These are phyloP conservation scores for Excoecaria agallocha DNA, from an alignment of 345 rosid species.

Conservation along the genomic window DNA sequence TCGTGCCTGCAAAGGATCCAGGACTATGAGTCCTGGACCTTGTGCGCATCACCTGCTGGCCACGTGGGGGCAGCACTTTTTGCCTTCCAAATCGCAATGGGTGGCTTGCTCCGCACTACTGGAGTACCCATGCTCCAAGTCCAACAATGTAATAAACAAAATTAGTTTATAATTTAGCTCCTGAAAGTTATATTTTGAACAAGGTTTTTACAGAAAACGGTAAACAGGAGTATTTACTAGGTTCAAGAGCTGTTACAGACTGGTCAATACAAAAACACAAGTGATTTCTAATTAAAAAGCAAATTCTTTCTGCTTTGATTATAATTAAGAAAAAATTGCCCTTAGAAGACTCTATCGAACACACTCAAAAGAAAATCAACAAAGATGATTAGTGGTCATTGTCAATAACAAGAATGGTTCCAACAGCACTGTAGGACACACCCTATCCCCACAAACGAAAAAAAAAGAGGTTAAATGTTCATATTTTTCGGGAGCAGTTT, in stretches of 20 bases:
- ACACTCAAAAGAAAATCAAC: background rate
- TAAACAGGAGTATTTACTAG: background rate
- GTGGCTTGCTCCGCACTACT: no score
- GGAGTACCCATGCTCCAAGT: no score
- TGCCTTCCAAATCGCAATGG: no score
- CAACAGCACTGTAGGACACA: background rate
- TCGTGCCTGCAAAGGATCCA: no score
- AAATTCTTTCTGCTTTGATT: background rate
- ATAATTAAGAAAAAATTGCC: slow-evolving; percentile 2
- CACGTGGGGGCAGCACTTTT: no score
- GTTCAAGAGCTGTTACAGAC: background rate
- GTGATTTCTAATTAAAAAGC: background rate
- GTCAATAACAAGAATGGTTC: background rate
- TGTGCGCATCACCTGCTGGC: no score
- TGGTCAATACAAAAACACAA: background rate
- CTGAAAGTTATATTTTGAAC: background rate
- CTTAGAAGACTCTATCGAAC: background rate
- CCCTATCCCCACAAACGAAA: background rate
- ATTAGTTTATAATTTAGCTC: background rate
- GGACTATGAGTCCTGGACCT: no score
- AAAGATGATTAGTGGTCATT: no score
- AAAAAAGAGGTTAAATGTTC: background rate
- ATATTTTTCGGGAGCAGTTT: background rate
- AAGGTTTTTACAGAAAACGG: background rate
- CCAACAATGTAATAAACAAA: no score